These are phyloP conservation scores for Aspergillus texensis DNA, from an alignment of 2,329 filamentous ascomycete genomes.

Conservation along the genomic window DNA sequence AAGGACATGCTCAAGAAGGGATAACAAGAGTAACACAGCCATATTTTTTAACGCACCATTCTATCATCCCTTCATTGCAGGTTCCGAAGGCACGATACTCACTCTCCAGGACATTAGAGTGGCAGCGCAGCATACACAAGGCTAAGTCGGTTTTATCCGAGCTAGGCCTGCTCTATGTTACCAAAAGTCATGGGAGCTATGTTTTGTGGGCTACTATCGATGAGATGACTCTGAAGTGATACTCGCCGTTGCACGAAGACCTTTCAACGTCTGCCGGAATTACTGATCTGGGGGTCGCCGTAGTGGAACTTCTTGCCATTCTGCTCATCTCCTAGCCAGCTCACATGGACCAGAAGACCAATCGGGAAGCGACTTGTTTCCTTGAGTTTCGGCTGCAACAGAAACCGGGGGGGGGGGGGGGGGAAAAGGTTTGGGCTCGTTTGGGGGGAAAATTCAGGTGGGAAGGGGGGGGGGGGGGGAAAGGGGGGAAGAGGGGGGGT, in stretches of 20 bases:
- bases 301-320: not conserved
- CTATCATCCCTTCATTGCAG: not conserved
- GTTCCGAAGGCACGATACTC: not conserved
- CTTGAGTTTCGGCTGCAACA: not conserved
- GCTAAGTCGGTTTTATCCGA: not conserved
- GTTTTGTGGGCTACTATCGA: not conserved
- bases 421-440: no score
- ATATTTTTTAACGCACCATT: not conserved
- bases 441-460: no score
- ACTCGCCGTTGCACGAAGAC: not conserved
- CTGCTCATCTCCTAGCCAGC: not conserved
- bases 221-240: not conserved
- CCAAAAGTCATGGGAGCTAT: not conserved
- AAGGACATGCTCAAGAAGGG: not conserved
- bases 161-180: not conserved
- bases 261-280: not conserved
- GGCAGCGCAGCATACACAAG: not conserved
- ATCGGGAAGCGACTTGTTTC: not conserved
- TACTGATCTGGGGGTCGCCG: not conserved
- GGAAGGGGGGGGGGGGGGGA: no score
- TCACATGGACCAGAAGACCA: fast-evolving
- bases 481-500: no score
- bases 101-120: not conserved
- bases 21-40: not conserved
- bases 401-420: not conserved